Base-by-base conservation (phyloP, 192 early-diverging fungal genomes). In the Ambispora gerdemannii region DNA sequence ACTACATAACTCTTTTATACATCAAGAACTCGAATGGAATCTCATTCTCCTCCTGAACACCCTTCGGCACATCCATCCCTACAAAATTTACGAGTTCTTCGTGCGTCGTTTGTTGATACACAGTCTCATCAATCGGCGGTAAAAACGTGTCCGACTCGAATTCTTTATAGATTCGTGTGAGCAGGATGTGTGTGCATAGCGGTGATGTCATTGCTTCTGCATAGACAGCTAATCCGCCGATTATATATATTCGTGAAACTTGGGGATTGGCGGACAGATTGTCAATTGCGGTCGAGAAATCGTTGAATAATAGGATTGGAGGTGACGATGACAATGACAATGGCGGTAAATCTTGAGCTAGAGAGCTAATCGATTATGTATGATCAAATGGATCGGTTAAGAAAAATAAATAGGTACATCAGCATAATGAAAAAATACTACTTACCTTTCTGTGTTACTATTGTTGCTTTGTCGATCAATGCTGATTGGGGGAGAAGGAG, bases 71-170 rank as follows among this genome's bases (percentile, higher is more conserved):
- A n/a, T 52, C 22, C 28, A 67, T 55, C 15, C 50, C 59, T 1
- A 68, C 66, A 52, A 74, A 68, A 13, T 32, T 34, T 55, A 50
- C 64, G 4, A 74, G 51, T 43, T 74, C 73, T 17, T 69, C 56
- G 43, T 74, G 73, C 24, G 33, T 28, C 6, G 73, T 50, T 51
- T 33, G 53, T n/a, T 31, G 65, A 67, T 82, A 85, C 0, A 83
- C 72, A 59, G 81, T 78, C 49, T 72, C 72, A 65, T 86, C 83
- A 53, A 92, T 77, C 32, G 70, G 72, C 0, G 93, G 93, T 70
- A 94, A 93, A 70, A 92, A 95, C 0, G 87, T 82, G 69, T 94
- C 94, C 70, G 88, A 93, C 15, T 90, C 80, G 10, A 89, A 82
- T 1, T 80, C 76, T 8, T 75, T 72, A 31, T 86, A 74, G 17